Evolutionary conservation across 2,329 filamentous ascomycete species (phyloP).

Genomic region (Talaromyces piceae): DNA sequence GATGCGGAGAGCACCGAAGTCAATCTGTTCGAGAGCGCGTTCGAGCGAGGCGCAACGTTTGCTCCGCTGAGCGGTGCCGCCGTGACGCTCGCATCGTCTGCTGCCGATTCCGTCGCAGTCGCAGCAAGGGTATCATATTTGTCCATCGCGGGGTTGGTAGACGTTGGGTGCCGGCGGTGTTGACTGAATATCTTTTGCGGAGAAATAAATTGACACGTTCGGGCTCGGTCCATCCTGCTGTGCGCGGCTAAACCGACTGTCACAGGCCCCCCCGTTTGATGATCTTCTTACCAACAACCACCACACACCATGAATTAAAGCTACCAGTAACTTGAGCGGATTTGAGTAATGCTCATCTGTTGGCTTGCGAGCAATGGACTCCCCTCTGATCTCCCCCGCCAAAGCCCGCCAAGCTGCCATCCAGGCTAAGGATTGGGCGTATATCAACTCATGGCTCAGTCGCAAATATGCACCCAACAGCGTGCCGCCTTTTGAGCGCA

Average conservation of each 20-base stretch:
- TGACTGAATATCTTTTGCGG: constrained; percentile 9
- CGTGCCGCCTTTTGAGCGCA: constrained; percentile 74
- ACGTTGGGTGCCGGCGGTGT: background rate
- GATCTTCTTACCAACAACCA: background rate
- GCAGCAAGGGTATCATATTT: constrained; percentile 31
- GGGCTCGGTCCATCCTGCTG: constrained; percentile 13
- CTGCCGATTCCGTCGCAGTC: constrained; percentile 15
- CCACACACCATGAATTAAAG: background rate
- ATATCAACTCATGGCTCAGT: constrained; percentile 74
- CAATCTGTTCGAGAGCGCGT: constrained; percentile 72
- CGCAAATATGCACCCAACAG: constrained; percentile 58
- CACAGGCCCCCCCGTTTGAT: background rate
- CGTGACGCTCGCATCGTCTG: constrained; percentile 17
- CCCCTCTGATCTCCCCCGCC: constrained; percentile 51
- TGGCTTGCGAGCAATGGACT: constrained; percentile 19
- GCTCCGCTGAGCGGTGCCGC: constrained; percentile 24
- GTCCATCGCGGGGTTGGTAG: constrained; percentile 21
- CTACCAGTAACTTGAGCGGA: no score
- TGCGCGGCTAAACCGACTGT: constrained; percentile 8
- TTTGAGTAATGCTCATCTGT: no score
- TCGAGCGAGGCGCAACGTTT: constrained; percentile 34
- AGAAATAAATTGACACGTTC: constrained; percentile 19
- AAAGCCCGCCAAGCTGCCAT: constrained; percentile 68
- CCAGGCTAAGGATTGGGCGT: constrained; percentile 84
- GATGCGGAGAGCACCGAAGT: constrained; percentile 82